A percentile compares a stretch with the other conserved stretches of the same genome.
These are phyloP conservation scores for Schwanniomyces sp. DNA, from an alignment of 805 yeast species.

Conservation along the genomic window DNA sequence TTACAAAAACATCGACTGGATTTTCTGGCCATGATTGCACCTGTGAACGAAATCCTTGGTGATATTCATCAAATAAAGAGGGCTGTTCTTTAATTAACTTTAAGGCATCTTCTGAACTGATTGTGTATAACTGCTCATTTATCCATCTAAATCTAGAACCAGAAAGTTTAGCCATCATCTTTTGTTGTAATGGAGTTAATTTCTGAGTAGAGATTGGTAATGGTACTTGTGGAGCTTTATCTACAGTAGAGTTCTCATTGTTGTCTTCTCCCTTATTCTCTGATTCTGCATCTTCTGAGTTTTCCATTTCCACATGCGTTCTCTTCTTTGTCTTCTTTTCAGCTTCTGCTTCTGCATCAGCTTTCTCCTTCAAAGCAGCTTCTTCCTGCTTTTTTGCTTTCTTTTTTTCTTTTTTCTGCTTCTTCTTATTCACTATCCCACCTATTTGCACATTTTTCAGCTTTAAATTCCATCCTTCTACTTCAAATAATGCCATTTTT, in stretches of 20 bases:
- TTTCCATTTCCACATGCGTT: slow-evolving; percentile 7
- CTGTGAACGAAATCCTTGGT: slow-evolving; percentile 91
- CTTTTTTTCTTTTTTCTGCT: slow-evolving; percentile 24
- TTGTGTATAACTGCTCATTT: slow-evolving; percentile 94
- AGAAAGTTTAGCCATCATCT: slow-evolving; percentile 91
- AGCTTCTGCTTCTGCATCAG: slow-evolving; percentile 3
- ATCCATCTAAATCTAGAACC: slow-evolving; percentile 98
- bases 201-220: slow-evolving; percentile 24
- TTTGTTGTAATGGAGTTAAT: slow-evolving; percentile 85
- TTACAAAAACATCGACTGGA: slow-evolving; percentile 89
- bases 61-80: slow-evolving; percentile 87
- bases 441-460: slow-evolving; percentile 50
- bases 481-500: slow-evolving; percentile 70
- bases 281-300: not conserved
- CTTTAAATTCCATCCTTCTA: slow-evolving; percentile 79
- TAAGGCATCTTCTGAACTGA: slow-evolving; percentile 74
- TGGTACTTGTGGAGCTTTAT: slow-evolving; percentile 14
- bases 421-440: slow-evolving; percentile 26
- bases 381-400: slow-evolving; percentile 16
- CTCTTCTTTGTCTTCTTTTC: slow-evolving; percentile 8
- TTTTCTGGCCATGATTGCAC: slow-evolving; percentile 98
- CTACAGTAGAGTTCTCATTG: slow-evolving; percentile 4
- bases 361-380: slow-evolving; percentile 5
- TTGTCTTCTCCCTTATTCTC: slow-evolving; percentile 3
- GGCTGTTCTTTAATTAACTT: slow-evolving; percentile 78